Base-by-base conservation (phyloP, 345 rosid species). In the Citrus sinensis region DNA sequence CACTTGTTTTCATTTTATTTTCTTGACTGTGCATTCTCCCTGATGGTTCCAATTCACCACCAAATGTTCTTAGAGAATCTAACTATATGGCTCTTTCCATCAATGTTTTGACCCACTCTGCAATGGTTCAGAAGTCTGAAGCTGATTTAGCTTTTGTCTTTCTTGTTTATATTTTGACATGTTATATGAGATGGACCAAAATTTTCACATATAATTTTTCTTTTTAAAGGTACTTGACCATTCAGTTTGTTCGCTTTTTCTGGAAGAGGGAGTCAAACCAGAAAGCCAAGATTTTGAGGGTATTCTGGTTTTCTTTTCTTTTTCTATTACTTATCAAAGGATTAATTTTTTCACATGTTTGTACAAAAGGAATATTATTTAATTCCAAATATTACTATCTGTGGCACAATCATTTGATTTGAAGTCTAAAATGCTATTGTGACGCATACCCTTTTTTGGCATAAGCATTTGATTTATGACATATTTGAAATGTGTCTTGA, bases 251-350 rank as follows among this genome's bases (percentile, higher is more conserved):
- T 70, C 96, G 97, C 1, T 97, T 97, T 87, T 97, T 97, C 92
- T 97, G 98, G 99, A 97, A 94, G 89, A 90, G 99, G 83, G 99
- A 97, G 79, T 91, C 96, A 63, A 97, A 94, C 87, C 98, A 94
- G 87, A 97, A 97, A 83, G 99, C 98, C 71, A 97, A 97, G 86
- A 97, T 97, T 81, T 87, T 97, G 77, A 87, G 98, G 91, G 99
- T 97, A 87, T 46, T 70, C n/a, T 64, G 59, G 56, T 67, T 73
- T 70, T 73, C 30, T 42, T 67, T 75, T 66, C n/a, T 67, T 79
- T 61, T 32, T 30, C 9, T 64, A 11, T 30, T 30, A 10, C 24
- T 9, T 55, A 35, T 3, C 7, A 34, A 17, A 10, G 46, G 3
- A 13, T 32, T 7, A 76, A 24, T n/a, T 55, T 8, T 13, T 34